Percentiles rank a stretch among this genome's conserved stretches.
Conservation (phyloP, 805 yeast species). For the Blastobotrys chiropterorum region DNA sequence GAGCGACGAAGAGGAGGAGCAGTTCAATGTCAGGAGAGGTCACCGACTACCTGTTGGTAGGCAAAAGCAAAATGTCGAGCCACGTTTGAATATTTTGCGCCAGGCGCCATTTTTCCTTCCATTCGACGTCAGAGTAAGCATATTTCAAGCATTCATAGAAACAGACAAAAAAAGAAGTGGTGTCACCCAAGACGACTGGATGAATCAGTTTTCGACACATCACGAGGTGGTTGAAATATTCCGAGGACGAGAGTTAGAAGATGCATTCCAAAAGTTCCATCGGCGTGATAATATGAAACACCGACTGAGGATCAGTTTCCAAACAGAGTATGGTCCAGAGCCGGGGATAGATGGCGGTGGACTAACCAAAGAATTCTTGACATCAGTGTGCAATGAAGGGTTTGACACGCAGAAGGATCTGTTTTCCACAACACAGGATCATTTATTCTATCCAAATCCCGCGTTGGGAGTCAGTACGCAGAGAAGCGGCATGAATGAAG, state of each 20-base stretch:
- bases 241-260: constrained; percentile 65
- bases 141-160: constrained; percentile 57
- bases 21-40: not conserved
- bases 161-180: constrained; percentile 23
- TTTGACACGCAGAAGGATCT: constrained; percentile 41
- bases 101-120: constrained; percentile 75
- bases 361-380: constrained; percentile 81
- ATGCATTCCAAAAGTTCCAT: constrained; percentile 49
- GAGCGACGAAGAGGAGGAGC: constrained; percentile 18
- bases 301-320: constrained; percentile 35
- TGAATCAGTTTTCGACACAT: constrained; percentile 11
- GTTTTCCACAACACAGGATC: constrained; percentile 42
- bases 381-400: constrained; percentile 63
- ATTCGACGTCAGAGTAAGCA: constrained; percentile 64
- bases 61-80: constrained; percentile 10
- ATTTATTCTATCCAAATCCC: constrained; percentile 73
- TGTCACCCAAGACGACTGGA: not conserved
- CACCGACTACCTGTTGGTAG: not conserved
- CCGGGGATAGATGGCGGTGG: constrained; percentile 98
- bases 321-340: constrained; percentile 70
- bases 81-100: constrained; percentile 45
- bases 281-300: not conserved
- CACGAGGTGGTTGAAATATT: constrained; percentile 26
- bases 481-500: constrained; percentile 1
- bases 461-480: constrained; percentile 33